phyloP scores from a whole-genome alignment of 2,329 filamentous ascomycete genomes.

The Tolypocladium inflatum region DNA sequence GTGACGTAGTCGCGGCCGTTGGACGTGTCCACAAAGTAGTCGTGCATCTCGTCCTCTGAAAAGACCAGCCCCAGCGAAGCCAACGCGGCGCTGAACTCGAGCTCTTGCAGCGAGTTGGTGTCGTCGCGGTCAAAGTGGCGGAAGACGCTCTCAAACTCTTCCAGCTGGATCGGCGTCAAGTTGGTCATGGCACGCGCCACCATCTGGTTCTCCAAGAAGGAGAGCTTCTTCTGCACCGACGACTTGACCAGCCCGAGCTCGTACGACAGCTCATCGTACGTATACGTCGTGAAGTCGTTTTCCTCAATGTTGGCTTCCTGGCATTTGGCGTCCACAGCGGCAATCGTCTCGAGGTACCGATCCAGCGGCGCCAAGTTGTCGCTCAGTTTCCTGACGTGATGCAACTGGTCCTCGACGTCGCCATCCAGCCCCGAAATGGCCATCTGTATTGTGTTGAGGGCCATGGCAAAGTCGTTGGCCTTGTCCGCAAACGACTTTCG shows the following conservation, averaged over 20 bases:
- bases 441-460: conserved; percentile 87
- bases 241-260: conserved; percentile 86
- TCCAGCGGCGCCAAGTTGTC: conserved; percentile 84
- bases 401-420: conserved; percentile 88
- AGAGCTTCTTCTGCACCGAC: conserved; percentile 90
- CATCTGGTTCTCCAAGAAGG: conserved; percentile 97
- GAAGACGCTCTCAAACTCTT: conserved; percentile 98
- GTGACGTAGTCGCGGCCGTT: conserved; percentile 71
- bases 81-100: conserved; percentile 92
- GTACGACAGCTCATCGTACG: conserved; percentile 91
- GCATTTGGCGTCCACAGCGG: conserved; percentile 77
- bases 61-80: conserved; percentile 95
- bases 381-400: conserved; percentile 77
- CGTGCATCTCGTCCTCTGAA: conserved; percentile 96
- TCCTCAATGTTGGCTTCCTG: conserved; percentile 97
- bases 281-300: conserved; percentile 99
- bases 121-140: conserved; percentile 93
- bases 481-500: conserved; percentile 93
- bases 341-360: conserved; percentile 81
- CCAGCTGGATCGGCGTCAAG: conserved; percentile 91
- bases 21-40: conserved; percentile 84
- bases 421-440: conserved; percentile 96
- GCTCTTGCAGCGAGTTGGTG: conserved; percentile 79
- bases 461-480: conserved; percentile 94
- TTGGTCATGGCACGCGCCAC: conserved; percentile 98